phyloP scores from a whole-genome alignment of 2,329 filamentous ascomycete genomes.

The Cladosporium sp. region DNA sequence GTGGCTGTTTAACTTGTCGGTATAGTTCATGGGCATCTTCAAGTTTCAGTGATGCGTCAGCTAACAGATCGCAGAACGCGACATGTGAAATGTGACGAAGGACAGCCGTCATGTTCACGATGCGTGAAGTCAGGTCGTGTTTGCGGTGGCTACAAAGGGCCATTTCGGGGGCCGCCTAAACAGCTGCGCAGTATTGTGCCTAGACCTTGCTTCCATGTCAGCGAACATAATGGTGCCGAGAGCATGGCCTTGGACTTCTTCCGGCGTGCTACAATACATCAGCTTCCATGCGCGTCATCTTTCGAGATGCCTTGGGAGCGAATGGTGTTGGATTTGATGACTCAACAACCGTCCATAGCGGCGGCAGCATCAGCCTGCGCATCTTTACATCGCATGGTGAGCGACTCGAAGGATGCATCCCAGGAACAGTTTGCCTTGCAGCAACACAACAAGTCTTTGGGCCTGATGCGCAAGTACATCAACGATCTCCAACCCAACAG shows the following conservation, averaged over 20 bases:
- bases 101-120: not conserved
- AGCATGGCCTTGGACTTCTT: slow-evolving; percentile 3
- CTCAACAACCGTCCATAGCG: not conserved
- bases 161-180: not conserved
- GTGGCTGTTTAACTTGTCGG: slow-evolving; percentile 6
- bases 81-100: slow-evolving; percentile 9
- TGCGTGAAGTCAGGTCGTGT: slow-evolving; percentile 3
- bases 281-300: not conserved
- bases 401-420: not conserved
- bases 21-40: not conserved
- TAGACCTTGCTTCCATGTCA: not conserved
- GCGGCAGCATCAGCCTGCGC: not conserved
- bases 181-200: not conserved
- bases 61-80: not conserved
- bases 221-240: not conserved
- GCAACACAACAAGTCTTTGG: slow-evolving; percentile 2
- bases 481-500: not conserved
- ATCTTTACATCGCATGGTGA: slow-evolving; percentile 1
- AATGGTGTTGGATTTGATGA: not conserved
- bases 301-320: slow-evolving; percentile 8
- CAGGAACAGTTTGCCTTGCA: not conserved
- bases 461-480: slow-evolving; percentile 1
- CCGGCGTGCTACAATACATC: not conserved
- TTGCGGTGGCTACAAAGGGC: not conserved
- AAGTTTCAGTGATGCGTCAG: no score